A percentile compares a stretch with the other conserved stretches of the same genome.
Evolutionary conservation across 2,329 filamentous ascomycete species (phyloP).

Genomic region (Fusarium torreyae): DNA sequence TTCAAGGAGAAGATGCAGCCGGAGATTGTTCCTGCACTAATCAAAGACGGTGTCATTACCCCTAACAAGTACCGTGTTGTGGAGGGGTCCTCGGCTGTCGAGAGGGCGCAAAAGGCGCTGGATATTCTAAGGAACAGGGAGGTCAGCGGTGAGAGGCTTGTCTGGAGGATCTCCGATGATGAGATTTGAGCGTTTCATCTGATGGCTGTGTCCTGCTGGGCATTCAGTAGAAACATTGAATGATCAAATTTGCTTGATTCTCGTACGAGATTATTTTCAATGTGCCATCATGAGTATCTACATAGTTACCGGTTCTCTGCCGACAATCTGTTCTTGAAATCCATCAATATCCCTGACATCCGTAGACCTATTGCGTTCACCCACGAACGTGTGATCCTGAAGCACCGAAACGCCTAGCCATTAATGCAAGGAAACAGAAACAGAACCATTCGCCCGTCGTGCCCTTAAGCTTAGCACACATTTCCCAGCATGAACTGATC

Average conservation of each 20-base stretch:
- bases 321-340: neutral
- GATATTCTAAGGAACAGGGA: constrained; percentile 54
- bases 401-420: neutral
- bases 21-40: constrained; percentile 67
- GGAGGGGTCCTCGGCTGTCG: constrained; percentile 57
- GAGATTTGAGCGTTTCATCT: neutral
- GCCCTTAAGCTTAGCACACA: constrained; percentile 30
- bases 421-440: neutral
- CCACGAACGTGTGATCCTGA: neutral
- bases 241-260: no score
- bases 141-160: constrained; percentile 59
- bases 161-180: constrained; percentile 53
- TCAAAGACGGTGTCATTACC: constrained; percentile 57
- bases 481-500: constrained; percentile 57
- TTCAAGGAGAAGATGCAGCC: constrained; percentile 69
- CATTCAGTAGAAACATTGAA: no score
- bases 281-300: neutral
- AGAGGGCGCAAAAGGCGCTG: constrained; percentile 59
- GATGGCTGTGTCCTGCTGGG: no score
- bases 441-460: neutral
- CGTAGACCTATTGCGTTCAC: neutral
- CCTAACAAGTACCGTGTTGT: constrained; percentile 61
- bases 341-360: neutral
- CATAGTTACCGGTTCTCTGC: neutral
- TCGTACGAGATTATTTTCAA: no score